A percentile compares a stretch with the other conserved stretches of the same genome.
Evolutionary conservation across 2,329 filamentous ascomycete species (phyloP).

Genomic region (Trichoderma koningiopsis): DNA sequence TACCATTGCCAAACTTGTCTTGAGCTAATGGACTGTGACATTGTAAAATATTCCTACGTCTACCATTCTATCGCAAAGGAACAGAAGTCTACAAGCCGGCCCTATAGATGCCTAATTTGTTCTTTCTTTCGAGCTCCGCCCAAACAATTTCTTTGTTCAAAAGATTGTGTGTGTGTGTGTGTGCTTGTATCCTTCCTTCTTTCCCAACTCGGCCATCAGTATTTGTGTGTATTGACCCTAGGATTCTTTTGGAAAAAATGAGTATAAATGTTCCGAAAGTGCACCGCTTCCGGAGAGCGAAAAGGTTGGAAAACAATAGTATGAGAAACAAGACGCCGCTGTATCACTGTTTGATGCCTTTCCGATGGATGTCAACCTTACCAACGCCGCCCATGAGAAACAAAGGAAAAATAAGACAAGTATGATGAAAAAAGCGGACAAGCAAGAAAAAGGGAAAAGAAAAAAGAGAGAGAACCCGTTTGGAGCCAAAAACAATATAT

Average conservation of each 20-base stretch:
- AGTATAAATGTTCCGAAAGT: background rate
- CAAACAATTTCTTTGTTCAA: background rate
- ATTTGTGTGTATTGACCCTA: background rate
- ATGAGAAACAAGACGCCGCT: constrained; percentile 8
- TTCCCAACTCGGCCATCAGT: background rate
- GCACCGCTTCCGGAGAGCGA: background rate
- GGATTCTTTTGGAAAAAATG: background rate
- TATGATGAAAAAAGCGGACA: too few relatives aligned
- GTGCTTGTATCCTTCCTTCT: background rate
- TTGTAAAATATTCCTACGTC: background rate
- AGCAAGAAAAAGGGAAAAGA: background rate
- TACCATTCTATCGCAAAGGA: background rate
- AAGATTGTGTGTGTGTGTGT: background rate
- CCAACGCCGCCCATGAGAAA: constrained; percentile 18
- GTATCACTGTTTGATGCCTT: constrained; percentile 20
- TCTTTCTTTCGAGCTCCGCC: background rate
- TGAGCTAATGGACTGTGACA: background rate
- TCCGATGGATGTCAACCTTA: background rate
- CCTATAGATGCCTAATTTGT: background rate
- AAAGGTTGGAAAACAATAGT: background rate
- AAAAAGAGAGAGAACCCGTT: background rate
- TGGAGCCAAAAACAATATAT: background rate
- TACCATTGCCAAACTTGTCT: background rate
- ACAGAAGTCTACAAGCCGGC: background rate
- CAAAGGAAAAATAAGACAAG: background rate